These are phyloP conservation scores for Claviceps cyperi DNA, from an alignment of 2,329 filamentous ascomycete genomes.

Conservation along the genomic window DNA sequence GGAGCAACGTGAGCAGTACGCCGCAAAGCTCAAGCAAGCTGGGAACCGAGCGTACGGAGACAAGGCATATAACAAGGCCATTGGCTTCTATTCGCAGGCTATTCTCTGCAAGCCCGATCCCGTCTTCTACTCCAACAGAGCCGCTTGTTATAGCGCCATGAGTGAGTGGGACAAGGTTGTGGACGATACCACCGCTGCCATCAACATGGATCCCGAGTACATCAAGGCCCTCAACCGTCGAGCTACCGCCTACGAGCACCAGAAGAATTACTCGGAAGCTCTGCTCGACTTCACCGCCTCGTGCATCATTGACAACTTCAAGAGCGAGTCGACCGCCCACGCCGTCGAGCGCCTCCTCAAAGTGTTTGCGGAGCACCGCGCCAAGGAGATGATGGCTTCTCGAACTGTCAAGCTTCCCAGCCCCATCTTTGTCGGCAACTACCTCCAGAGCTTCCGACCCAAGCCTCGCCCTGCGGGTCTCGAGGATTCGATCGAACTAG, in stretches of 20 bases:
- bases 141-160: conserved; percentile 91
- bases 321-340: conserved; percentile 76
- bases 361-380: conserved; percentile 92
- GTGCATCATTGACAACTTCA: conserved; percentile 97
- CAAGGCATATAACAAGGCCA: conserved; percentile 88
- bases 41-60: conserved; percentile 93
- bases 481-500: conserved; percentile 65
- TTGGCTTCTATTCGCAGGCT: conserved; percentile 88
- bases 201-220: conserved; percentile 88
- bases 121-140: conserved; percentile 97
- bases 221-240: conserved; percentile 95
- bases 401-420: conserved; percentile 81
- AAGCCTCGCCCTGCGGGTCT: conserved; percentile 68
- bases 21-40: conserved; percentile 81
- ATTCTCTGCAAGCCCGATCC: conserved; percentile 95
- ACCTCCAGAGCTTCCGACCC: conserved; percentile 92
- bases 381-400: conserved; percentile 74
- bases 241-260: conserved; percentile 91
- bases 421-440: conserved; percentile 95
- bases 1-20: conserved; percentile 71
- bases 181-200: conserved; percentile 88
- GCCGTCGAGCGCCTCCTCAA: conserved; percentile 88
- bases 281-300: conserved; percentile 96
- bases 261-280: conserved; percentile 81
- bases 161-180: conserved; percentile 91